Percentiles rank a stretch among this genome's conserved stretches.
These are phyloP conservation scores for Cryptococcus floricola DNA, from an alignment of 1,284 basidiomycete species.

Conservation along the genomic window DNA sequence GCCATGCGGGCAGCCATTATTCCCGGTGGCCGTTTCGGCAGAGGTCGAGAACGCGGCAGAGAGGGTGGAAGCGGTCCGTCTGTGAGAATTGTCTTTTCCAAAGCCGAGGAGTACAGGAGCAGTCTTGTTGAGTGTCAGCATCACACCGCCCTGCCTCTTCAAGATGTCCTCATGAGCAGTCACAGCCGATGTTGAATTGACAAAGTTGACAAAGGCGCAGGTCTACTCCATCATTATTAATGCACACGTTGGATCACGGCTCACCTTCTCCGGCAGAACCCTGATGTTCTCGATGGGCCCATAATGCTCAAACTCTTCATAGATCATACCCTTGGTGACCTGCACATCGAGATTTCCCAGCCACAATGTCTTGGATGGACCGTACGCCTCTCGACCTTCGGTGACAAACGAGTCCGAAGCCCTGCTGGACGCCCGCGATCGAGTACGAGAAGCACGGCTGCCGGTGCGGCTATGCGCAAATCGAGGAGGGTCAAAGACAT, in stretches of 20 bases:
- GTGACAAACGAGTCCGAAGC: constrained; percentile 9
- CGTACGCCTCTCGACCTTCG: no score
- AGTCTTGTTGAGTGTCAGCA: constrained; percentile 79
- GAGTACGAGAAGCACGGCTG: constrained; percentile 35
- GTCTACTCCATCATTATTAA: constrained; percentile 58
- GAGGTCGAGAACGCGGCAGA: constrained; percentile 58
- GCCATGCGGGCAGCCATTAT: constrained; percentile 38
- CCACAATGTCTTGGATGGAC: constrained; percentile 89
- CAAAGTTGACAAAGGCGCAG: constrained; percentile 98
- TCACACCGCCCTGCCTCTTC: constrained; percentile 87
- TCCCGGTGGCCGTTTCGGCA: constrained; percentile 54
- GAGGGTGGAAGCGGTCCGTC: constrained; percentile 66
- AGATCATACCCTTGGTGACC: constrained; percentile 88
- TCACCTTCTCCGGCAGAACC: constrained; percentile 90
- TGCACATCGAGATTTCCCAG: constrained; percentile 93
- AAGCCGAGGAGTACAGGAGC: constrained; percentile 95
- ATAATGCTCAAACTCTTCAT: constrained; percentile 90
- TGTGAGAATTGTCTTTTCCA: constrained; percentile 91
- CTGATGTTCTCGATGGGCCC: constrained; percentile 93
- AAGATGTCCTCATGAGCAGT: constrained; percentile 94
- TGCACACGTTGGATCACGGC: constrained; percentile 18
- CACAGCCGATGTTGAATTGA: constrained; percentile 90
- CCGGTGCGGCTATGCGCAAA: constrained; percentile 46
- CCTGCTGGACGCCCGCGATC: constrained; percentile 37
- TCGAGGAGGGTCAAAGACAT: constrained; percentile 54